Evolutionary conservation across 2,329 filamentous ascomycete species (phyloP), one percentile per base, ranked within the genome.

Genomic region (Amauroascus verrucosus): DNA sequence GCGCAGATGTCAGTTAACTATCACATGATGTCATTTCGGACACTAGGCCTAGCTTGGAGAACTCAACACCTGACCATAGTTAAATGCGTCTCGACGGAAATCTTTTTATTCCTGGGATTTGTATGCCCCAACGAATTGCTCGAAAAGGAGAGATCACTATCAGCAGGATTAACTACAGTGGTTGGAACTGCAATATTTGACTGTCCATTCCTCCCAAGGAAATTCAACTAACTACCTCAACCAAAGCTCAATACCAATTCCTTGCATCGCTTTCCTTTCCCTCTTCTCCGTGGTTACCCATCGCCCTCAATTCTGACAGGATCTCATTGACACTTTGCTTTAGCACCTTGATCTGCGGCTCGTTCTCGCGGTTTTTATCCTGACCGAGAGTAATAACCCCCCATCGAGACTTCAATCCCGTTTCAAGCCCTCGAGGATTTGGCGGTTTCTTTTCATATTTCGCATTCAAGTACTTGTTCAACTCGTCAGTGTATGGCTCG

Each of bases 401-500:
- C 51, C 51, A 54, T 18, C 30, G 9, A 22, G 6, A 16, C 13
- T 3, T 20, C 24, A 41, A 5, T 6, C 14, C 6, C 26, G 3
- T 6, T 18, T 26, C 18, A 24, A 11, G 26, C 28, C 6, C 22
- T 6, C 2, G 3, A 14, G 26, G 8, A 16, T 50, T 7, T 2
- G 18, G 20, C 14, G n/a, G 14, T 9, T 18, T 9, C 1, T 30
- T 20, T 22, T n/a, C 41, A 30, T 43, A 48, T 41, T 54, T 57
- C 6, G 35, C 30, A n/a, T 44, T 20, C 22, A 57, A 20, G n/a
- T 56, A 52, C 18, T 14, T 35, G 2, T 26, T 37, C n/a, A 56
- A 24, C 30, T 57, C 41, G 2, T 35, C 11, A 14, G 40, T 48
- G 11, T 30, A 11, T 11, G 56, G 53, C 18, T 48, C 46, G 13